phyloP scores from a whole-genome alignment of 169 alveolate species.

The Eimeria tenella region DNA sequence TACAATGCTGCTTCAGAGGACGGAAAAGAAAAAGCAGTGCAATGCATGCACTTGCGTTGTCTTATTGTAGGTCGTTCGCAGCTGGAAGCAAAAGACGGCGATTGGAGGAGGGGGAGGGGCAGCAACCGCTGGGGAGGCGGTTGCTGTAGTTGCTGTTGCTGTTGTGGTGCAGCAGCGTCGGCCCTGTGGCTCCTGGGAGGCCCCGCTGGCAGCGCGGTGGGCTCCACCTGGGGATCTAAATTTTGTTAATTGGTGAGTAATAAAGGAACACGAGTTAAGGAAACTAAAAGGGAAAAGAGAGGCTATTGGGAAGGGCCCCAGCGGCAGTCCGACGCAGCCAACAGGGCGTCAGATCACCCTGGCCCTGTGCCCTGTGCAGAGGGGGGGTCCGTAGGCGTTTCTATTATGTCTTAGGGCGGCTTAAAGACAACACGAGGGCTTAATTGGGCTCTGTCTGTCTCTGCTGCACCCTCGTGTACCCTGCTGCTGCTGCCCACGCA shows the following conservation, averaged over 20 bases:
- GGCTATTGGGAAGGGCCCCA: background rate
- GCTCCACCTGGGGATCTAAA: background rate
- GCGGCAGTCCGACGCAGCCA: background rate
- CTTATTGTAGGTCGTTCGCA: background rate
- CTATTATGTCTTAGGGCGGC: background rate
- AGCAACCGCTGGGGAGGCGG: background rate
- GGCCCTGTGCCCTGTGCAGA: background rate
- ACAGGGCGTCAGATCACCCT: too few species aligned
- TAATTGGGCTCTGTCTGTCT: background rate
- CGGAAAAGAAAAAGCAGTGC: background rate
- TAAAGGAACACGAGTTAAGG: background rate
- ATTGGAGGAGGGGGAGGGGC: background rate
- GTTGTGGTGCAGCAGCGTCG: slow-evolving; percentile 18
- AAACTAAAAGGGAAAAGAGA: background rate
- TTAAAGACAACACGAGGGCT: slow-evolving; percentile 2
- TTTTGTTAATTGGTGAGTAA: background rate
- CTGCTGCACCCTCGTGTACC: background rate
- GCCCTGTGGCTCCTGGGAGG: background rate
- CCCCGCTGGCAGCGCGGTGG: background rate
- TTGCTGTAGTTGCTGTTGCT: background rate
- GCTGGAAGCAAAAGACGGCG: background rate
- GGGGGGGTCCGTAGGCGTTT: background rate
- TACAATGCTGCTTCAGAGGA: too few species aligned
- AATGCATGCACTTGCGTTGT: background rate
- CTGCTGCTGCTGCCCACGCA: background rate